phyloP scores from a whole-genome alignment of 2,329 filamentous ascomycete genomes.

The Botrytis tulipae region DNA sequence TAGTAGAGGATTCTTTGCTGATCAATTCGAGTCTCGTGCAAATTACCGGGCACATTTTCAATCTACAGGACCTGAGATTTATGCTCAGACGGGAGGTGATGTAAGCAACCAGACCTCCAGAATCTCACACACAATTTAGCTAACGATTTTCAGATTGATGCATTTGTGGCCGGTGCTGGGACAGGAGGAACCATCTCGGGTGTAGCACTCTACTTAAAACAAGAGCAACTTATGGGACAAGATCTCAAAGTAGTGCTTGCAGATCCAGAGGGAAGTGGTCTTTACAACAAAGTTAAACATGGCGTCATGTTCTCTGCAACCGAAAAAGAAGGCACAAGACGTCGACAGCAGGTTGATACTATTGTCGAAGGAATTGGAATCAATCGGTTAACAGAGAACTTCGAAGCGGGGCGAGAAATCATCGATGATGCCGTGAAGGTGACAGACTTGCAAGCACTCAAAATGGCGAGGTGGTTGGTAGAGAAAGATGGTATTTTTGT shows the following conservation, averaged over 20 bases:
- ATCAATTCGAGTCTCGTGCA: constrained; percentile 90
- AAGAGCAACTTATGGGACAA: constrained; percentile 42
- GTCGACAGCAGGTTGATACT: constrained; percentile 88
- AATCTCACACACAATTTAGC: not conserved
- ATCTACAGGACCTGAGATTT: constrained; percentile 88
- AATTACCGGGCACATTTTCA: constrained; percentile 85
- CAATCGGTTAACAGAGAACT: constrained; percentile 91
- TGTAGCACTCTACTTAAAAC: constrained; percentile 79
- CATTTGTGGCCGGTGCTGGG: constrained; percentile 89
- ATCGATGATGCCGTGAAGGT: constrained; percentile 90
- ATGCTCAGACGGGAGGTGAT: constrained; percentile 67
- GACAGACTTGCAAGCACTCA: constrained; percentile 81
- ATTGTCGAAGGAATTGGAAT: constrained; percentile 96
- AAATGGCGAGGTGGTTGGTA: constrained; percentile 95
- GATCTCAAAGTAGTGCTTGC: constrained; percentile 73
- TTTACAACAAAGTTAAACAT: constrained; percentile 88
- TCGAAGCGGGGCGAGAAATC: constrained; percentile 80
- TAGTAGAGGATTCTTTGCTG: constrained; percentile 86
- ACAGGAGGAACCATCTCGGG: constrained; percentile 93
- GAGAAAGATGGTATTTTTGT: constrained; percentile 94
- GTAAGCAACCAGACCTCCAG: constrained; percentile 16
- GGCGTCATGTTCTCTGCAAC: constrained; percentile 93
- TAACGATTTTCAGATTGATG: constrained; percentile 56
- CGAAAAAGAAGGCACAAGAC: constrained; percentile 85
- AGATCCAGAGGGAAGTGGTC: constrained; percentile 88